phyloP scores from a whole-genome alignment of 495 filamentous ascomycete genomes.

The Cercophora newfieldiana region DNA sequence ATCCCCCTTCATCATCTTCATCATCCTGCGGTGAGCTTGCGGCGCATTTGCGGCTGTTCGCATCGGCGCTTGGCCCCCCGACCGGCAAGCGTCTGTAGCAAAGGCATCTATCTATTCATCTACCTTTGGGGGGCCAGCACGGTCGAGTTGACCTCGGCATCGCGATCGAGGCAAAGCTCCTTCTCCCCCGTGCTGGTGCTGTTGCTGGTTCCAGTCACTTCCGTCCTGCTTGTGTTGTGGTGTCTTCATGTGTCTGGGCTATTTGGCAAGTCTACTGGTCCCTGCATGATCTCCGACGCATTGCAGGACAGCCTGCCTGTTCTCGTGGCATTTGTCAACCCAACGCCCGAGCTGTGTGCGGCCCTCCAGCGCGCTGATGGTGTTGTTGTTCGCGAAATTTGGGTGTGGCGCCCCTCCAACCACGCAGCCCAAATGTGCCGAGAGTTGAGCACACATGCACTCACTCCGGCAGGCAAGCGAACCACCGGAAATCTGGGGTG shows the following conservation, averaged over 20 bases:
- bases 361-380: not conserved
- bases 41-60: slow-evolving; percentile 7
- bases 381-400: not conserved
- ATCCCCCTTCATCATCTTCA: not conserved
- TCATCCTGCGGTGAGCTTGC: slow-evolving; percentile 2
- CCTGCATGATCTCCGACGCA: slow-evolving; percentile 33
- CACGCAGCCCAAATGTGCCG: slow-evolving; percentile 1
- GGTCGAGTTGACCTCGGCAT: slow-evolving; percentile 6
- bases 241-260: slow-evolving; percentile 4
- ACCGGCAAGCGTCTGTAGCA: not conserved
- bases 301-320: slow-evolving; percentile 11
- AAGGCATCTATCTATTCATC: not conserved
- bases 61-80: slow-evolving; percentile 5
- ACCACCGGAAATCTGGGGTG: not conserved
- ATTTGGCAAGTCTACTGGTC: slow-evolving; percentile 1
- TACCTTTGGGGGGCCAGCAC: not conserved
- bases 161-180: not conserved
- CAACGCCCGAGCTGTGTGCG: slow-evolving; percentile 3
- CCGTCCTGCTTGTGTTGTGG: not conserved
- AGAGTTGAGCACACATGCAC: not conserved
- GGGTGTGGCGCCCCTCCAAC: not conserved
- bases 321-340: slow-evolving; percentile 5
- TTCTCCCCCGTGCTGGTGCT: not conserved
- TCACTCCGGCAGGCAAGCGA: not conserved
- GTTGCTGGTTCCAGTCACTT: not conserved